Evolutionary conservation across 1,284 basidiomycete species (phyloP), one percentile per base, ranked within the genome.

Genomic region (Boletus smithii): DNA sequence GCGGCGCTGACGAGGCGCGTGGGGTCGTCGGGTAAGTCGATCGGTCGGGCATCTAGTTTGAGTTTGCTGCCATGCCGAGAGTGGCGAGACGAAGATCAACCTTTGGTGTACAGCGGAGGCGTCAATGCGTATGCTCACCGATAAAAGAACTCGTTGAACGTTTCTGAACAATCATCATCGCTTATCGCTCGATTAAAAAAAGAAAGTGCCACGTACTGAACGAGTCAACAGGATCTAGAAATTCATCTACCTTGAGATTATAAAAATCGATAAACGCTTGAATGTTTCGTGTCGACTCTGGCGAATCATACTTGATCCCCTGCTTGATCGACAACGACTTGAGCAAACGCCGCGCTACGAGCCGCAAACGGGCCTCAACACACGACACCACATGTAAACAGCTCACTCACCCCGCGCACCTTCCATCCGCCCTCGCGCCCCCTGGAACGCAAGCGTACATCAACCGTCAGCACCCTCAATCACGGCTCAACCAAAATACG

Each of bases 281-380:
- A 37, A 99, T 99, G 56, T 95, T 94, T 20, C 79, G 74, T 0
- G 79, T 88, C 0, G 92, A 95, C 45, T 85, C 80, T 0, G 91
- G 88, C 5, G 83, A 80, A 62, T 99, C 91, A 66, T 91, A 98
- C 68, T 98, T 98, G 64, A 82, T 59, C 0, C 95, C 95, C 68
- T 99, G 95, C 71, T 98, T 98, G 69, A 97, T 81, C 3, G 91
- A 91, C 56, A 98, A 69, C 0, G 89, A 93, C 66, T 89, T 93
- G 53, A 99, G 79, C 24, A 98, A 75, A 42, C 80, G 78, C 36
- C 60, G 58, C 37, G 58, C 58, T 60, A 5, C 84, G 80, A 38
- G 87, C 87, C 88, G 54, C 10, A 46, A 49, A 48, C 14, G 11
- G 16, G 32, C 14, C 8, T 53, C 22, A 44, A 39, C 40, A 49